A percentile compares a stretch with the other conserved stretches of the same genome.
phyloP scores from a whole-genome alignment of 768 basidiomycete genomes.

The Tylopilus sp. region DNA sequence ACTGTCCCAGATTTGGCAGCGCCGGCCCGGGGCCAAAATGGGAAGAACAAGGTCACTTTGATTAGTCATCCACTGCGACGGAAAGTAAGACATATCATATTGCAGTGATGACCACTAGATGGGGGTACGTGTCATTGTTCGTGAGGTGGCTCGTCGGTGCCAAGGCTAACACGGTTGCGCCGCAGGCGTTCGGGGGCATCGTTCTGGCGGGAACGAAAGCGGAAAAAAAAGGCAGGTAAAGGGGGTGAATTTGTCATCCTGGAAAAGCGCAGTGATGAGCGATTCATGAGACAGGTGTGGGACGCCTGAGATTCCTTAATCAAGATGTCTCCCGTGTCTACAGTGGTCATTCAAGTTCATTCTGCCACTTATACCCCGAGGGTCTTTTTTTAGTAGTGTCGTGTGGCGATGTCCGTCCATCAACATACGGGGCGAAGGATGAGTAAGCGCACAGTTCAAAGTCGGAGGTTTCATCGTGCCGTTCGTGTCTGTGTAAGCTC shows the following conservation, averaged over 20 bases:
- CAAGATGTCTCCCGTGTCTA: background rate
- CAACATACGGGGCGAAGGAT: conserved; percentile 76
- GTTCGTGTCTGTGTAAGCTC: conserved; percentile 34
- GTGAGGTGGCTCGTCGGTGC: conserved; percentile 2
- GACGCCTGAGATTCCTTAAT: conserved; percentile 20
- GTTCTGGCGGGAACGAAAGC: conserved; percentile 42
- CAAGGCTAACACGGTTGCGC: background rate
- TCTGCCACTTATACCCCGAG: conserved; percentile 1
- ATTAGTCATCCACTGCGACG: conserved; percentile 36
- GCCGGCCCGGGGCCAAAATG: conserved; percentile 57
- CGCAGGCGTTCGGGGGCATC: conserved; percentile 67
- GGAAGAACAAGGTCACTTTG: conserved; percentile 74
- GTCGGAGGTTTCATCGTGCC: background rate
- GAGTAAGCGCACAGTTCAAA: conserved; percentile 19
- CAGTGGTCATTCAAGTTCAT: conserved; percentile 33
- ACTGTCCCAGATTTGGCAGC: conserved; percentile 1
- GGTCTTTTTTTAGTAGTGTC: conserved; percentile 17
- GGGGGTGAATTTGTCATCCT: conserved; percentile 58
- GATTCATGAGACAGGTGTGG: too few relatives aligned
- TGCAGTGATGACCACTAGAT: conserved; percentile 77
- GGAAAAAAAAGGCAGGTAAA: conserved; percentile 27
- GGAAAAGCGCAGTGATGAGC: conserved; percentile 42
- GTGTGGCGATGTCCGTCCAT: conserved; percentile 57
- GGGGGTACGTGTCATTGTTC: conserved; percentile 50
- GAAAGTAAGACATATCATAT: conserved; percentile 67